Percentiles rank a stretch among this genome's conserved stretches.
Evolutionary conservation across 768 basidiomycete species (phyloP).

Genomic region (Tylopilus rubrobrunneus): DNA sequence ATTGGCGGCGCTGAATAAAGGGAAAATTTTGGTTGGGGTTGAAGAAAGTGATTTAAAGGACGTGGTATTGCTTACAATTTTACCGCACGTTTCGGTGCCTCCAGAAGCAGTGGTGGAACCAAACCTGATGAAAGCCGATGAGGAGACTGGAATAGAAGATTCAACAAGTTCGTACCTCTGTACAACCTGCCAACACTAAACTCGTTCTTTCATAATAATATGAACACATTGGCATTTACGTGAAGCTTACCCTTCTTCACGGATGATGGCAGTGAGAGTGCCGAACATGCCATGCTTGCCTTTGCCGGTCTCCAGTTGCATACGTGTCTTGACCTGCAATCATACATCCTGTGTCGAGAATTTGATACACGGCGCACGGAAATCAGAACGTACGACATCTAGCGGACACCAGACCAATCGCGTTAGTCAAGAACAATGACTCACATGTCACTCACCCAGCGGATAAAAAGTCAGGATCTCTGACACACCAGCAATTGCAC

Average conservation of each 20-base stretch:
- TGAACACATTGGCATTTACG: background rate
- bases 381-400: slow-evolving; percentile 75
- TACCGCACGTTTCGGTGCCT: slow-evolving; percentile 97
- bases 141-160: background rate
- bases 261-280: slow-evolving; percentile 78
- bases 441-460: slow-evolving; percentile 56
- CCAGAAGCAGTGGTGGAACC: slow-evolving; percentile 90
- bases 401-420: slow-evolving; percentile 4
- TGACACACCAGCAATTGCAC: slow-evolving; percentile 92
- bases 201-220: background rate
- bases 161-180: slow-evolving; percentile 51
- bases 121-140: slow-evolving; percentile 49
- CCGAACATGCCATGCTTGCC: slow-evolving; percentile 72
- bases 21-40: background rate
- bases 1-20: slow-evolving; percentile 63
- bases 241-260: slow-evolving; percentile 77
- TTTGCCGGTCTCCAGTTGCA: slow-evolving; percentile 93
- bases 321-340: slow-evolving; percentile 89
- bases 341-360: slow-evolving; percentile 3
- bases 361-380: background rate
- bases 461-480: slow-evolving; percentile 86
- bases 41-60: background rate
- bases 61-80: slow-evolving; percentile 66
- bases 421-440: background rate
- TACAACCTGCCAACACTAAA: slow-evolving; percentile 77